Base-by-base conservation (phyloP, 2,329 filamentous ascomycete genomes). In the Neurospora sp. region DNA sequence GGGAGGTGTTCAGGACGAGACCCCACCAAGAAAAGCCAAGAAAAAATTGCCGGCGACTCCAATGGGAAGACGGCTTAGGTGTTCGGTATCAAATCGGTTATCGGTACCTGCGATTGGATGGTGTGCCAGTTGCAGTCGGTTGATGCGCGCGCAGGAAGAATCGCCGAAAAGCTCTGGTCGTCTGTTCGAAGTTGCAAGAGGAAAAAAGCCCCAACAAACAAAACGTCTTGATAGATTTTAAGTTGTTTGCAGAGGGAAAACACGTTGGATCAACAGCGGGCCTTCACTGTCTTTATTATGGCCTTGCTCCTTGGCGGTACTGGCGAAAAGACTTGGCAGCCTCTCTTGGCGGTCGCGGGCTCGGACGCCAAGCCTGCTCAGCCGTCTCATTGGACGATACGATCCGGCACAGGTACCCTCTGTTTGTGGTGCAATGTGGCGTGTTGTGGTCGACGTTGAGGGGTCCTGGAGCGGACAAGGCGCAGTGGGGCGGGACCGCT, bases 311-410 rank as follows among this genome's bases (percentile, higher is more conserved):
- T 72, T 73, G 74, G 75, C 74, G 71, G 71, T 74, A 74, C 72
- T 74, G 74, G 74, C 73, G 70, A 73, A 73, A 72, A 73, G 71
- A 69, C 75, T 76, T 77, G 75, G 74, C 75, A 73, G 67, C 68
- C 37, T 70, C 69, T 74, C 75, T 76, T 77, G 74, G 74, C 74
- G 68, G 70, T 77, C 87, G 74, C 73, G 75, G 75, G 72, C 72
- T 74, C 72, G 70, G 72, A 70, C 70, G 71, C 71, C 71, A 72
- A 71, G 70, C 52, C 52, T 62, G 52, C 52, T 62, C 52, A 62
- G 52, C 66, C 33, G 46, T 66, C 38, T 70, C 69, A 77, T 77
- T 77, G 75, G 75, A 67, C 70, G 57, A 38, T 28, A 33, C 40
- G 62, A 71, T 68, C 74, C 71, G 73, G 65, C 38, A n/a, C 2